phyloP scores from a whole-genome alignment of 23 red algal genomes.

The Gracilaria caudata region DNA sequence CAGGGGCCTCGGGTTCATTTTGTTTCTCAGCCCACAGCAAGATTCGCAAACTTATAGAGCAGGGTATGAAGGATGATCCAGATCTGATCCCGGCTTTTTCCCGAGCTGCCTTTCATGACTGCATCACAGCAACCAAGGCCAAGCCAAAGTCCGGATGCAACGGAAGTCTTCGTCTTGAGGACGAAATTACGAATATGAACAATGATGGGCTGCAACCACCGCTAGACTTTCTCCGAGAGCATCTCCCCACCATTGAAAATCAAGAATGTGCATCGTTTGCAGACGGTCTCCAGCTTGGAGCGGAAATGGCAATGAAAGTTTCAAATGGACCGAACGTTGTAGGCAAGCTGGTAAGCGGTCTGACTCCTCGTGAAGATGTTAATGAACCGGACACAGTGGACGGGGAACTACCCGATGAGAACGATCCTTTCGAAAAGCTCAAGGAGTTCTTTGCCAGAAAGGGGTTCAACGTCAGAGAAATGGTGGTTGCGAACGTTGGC shows the following conservation, averaged over 20 bases:
- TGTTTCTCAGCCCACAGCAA: constrained; percentile 6
- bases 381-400: constrained; percentile 28
- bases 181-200: constrained; percentile 15
- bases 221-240: constrained; percentile 1
- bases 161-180: constrained; percentile 29
- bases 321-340: constrained; percentile 22
- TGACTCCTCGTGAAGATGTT: constrained; percentile 6
- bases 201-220: constrained; percentile 33
- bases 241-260: neutral
- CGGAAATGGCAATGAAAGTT: constrained; percentile 26
- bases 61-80: constrained; percentile 15
- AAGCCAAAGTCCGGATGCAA: constrained; percentile 54
- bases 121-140: constrained; percentile 32
- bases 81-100: constrained; percentile 21
- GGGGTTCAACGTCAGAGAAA: constrained; percentile 32
- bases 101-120: constrained; percentile 60
- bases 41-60: constrained; percentile 3
- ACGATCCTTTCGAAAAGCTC: constrained; percentile 7
- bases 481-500: constrained; percentile 46
- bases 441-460: constrained; percentile 28
- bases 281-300: constrained; percentile 31
- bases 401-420: constrained; percentile 31
- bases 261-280: constrained; percentile 38
- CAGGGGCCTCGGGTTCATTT: too few relatives aligned
- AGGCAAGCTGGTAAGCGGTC: neutral